Evolutionary conservation across 78 protist species (phyloP).

Genomic region (Anaeramoeba ignava): DNA sequence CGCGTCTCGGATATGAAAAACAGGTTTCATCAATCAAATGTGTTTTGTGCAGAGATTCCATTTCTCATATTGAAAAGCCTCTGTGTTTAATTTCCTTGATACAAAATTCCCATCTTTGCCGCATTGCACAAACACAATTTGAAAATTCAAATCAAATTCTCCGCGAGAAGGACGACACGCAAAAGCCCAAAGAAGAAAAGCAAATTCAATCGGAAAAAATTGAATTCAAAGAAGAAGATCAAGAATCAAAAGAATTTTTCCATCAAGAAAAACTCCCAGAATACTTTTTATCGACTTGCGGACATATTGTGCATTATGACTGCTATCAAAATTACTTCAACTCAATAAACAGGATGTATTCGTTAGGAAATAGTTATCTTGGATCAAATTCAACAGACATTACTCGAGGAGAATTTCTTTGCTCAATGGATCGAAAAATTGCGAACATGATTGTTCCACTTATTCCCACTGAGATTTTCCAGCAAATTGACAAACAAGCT

Average conservation of each 20-base stretch:
- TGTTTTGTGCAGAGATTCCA: too few species aligned
- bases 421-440: background rate
- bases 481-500: too few species aligned
- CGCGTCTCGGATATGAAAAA: too few species aligned
- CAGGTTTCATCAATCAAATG: too few species aligned
- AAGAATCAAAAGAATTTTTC: background rate
- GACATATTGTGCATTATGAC: background rate
- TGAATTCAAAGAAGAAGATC: background rate
- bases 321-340: background rate
- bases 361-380: background rate
- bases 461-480: too few species aligned
- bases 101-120: too few species aligned
- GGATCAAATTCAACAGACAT: background rate
- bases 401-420: background rate
- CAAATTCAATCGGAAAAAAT: background rate
- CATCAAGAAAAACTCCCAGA: background rate
- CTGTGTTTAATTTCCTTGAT: too few species aligned
- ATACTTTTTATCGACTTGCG: background rate
- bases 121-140: too few species aligned
- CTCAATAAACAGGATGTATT: background rate
- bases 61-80: too few species aligned
- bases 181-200: background rate
- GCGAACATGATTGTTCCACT: background rate
- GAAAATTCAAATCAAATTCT: too few species aligned
- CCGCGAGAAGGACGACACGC: background rate